Conservation (phyloP, 129 eudicot genomes). For the Flaveria bidentis region DNA sequence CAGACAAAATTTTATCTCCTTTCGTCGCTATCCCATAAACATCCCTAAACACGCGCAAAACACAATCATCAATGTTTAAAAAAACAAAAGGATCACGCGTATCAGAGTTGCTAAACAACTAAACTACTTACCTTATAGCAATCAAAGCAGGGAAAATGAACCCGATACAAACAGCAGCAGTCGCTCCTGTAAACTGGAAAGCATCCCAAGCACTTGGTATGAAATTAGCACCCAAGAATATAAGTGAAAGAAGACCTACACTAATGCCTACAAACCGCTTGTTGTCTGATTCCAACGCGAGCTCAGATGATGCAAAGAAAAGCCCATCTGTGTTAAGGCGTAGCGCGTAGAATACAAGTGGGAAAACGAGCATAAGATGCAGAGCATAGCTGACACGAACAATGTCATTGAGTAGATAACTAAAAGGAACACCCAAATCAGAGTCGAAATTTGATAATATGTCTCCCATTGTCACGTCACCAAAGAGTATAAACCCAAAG, state of each 20-base stretch:
- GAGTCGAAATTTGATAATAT: slow-evolving; percentile 83
- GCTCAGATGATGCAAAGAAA: slow-evolving; percentile 39
- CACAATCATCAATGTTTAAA: not conserved
- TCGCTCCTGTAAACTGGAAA: slow-evolving; percentile 63
- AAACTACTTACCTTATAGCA: slow-evolving; percentile 43
- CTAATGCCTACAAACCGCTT: slow-evolving; percentile 40
- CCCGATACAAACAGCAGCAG: slow-evolving; percentile 57
- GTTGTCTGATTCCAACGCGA: slow-evolving; percentile 42
- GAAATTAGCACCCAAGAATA: slow-evolving; percentile 51
- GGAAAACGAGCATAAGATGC: slow-evolving; percentile 73
- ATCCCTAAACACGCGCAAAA: slow-evolving; percentile 42
- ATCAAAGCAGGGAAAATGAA: slow-evolving; percentile 59
- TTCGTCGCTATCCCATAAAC: slow-evolving; percentile 51
- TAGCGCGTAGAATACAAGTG: slow-evolving; percentile 54
- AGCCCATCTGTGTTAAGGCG: slow-evolving; percentile 50
- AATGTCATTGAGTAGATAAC: slow-evolving; percentile 61
- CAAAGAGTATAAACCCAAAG: slow-evolving; percentile 85
- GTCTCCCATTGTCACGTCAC: slow-evolving; percentile 81
- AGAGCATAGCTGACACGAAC: slow-evolving; percentile 70
- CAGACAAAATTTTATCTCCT: slow-evolving; percentile 52
- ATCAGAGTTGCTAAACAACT: not conserved
- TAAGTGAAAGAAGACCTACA: slow-evolving; percentile 36
- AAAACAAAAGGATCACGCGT: not conserved
- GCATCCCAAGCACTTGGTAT: slow-evolving; percentile 63
- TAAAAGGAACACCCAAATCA: slow-evolving; percentile 72